These are phyloP conservation scores for Anisodus acutangulus DNA, from an alignment of 257 asterid genomes.

Conservation along the genomic window DNA sequence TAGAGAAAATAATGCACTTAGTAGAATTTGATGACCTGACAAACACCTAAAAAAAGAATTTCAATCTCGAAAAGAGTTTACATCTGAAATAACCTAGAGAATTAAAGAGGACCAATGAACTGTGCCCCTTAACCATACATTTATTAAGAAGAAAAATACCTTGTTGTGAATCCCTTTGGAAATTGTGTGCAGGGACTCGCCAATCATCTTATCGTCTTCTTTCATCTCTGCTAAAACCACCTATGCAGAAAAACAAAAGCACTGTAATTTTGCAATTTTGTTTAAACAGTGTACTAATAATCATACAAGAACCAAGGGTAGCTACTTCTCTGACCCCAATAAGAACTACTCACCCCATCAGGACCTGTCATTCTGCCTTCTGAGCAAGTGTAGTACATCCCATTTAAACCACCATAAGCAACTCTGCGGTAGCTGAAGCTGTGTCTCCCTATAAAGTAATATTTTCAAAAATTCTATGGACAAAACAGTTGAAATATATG, in stretches of 20 bases:
- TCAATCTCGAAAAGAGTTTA: background rate
- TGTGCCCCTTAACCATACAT: background rate
- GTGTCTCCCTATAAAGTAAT: slow-evolving; percentile 47
- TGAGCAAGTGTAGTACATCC: slow-evolving; percentile 62
- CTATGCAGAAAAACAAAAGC: slow-evolving; percentile 38
- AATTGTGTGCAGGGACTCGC: slow-evolving; percentile 74
- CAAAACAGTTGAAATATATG: background rate
- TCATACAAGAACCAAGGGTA: background rate
- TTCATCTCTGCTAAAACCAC: slow-evolving; percentile 73
- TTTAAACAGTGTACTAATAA: background rate
- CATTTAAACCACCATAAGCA: slow-evolving; percentile 67
- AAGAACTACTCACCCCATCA: slow-evolving; percentile 70
- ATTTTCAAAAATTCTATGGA: slow-evolving; percentile 26
- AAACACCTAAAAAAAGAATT: background rate
- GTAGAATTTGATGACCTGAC: background rate
- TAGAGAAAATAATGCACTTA: background rate
- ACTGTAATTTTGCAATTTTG: background rate
- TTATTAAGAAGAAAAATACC: slow-evolving; percentile 43
- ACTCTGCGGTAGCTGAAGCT: slow-evolving; percentile 60
- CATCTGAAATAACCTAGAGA: background rate
- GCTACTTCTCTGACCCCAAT: background rate
- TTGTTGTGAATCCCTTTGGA: slow-evolving; percentile 75
- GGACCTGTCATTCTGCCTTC: slow-evolving; percentile 65
- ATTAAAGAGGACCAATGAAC: background rate
- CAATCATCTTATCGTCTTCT: slow-evolving; percentile 65